phyloP scores from a whole-genome alignment of 306 rosid genomes.

The Vigna radiata region DNA sequence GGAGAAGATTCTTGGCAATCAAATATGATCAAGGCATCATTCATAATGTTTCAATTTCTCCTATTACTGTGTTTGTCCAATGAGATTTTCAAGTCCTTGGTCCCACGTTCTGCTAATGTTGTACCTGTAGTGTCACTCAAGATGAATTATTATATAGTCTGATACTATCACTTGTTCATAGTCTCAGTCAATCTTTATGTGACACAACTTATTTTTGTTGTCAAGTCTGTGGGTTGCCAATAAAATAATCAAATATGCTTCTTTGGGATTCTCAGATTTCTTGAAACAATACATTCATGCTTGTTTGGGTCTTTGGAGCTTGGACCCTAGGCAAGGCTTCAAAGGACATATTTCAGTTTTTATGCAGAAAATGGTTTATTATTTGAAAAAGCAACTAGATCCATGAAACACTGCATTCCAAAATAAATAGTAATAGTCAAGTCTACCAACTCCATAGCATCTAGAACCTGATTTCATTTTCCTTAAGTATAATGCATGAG shows the following conservation, averaged over 20 bases:
- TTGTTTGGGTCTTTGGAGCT: not conserved
- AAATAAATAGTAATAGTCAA: not conserved
- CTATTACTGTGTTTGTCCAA: slow-evolving; percentile 1
- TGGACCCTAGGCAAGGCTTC: not conserved
- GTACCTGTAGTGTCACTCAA: too few species aligned
- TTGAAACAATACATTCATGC: not conserved
- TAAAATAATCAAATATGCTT: not conserved
- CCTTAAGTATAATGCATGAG: not conserved
- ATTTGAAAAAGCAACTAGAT: not conserved
- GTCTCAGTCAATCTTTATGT: not conserved
- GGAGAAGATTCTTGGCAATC: slow-evolving; percentile 20
- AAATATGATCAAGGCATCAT: slow-evolving; percentile 20
- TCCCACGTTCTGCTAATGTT: not conserved
- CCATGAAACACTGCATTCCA: not conserved
- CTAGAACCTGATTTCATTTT: slow-evolving; percentile 7
- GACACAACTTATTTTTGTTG: not conserved
- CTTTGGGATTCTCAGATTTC: slow-evolving; percentile 9
- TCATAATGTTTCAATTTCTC: slow-evolving; percentile 1
- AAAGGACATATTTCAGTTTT: not conserved
- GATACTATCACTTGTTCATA: not conserved
- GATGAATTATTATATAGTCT: not conserved
- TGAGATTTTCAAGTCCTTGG: slow-evolving; percentile 5
- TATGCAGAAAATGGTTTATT: not conserved
- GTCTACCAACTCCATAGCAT: not conserved
- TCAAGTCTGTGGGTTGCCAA: not conserved